Conservation (phyloP, 164 flowering plant genomes). For the Vitis rupestris region DNA sequence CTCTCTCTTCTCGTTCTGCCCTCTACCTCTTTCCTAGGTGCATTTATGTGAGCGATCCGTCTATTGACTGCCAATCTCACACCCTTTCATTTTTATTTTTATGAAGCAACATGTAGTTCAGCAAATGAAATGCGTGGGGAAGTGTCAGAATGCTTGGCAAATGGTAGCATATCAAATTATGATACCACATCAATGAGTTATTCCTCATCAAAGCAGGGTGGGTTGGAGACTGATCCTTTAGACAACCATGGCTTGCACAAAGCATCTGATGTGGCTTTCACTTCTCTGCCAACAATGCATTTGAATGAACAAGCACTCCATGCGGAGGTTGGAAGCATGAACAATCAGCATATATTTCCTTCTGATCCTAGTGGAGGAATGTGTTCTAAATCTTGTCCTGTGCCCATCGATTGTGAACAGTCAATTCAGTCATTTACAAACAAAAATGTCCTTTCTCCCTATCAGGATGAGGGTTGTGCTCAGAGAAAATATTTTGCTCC, state of each 20-base stretch:
- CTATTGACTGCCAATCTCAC: neutral
- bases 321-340: conserved; percentile 13
- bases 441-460: conserved; percentile 11
- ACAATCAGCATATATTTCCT: conserved; percentile 14
- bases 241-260: conserved; percentile 21
- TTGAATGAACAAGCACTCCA: conserved; percentile 23
- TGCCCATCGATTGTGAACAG: conserved; percentile 23
- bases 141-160: conserved; percentile 19
- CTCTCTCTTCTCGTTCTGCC: neutral
- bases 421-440: conserved; percentile 9
- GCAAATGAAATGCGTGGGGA: conserved; percentile 32
- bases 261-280: conserved; percentile 43
- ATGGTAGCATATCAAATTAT: conserved; percentile 20
- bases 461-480: conserved; percentile 20
- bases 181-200: conserved; percentile 6
- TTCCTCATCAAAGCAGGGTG: conserved; percentile 24
- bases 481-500: conserved; percentile 46
- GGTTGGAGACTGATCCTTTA: conserved; percentile 11
- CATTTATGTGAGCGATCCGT: neutral
- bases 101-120: conserved; percentile 24
- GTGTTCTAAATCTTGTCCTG: conserved; percentile 48
- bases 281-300: conserved; percentile 53
- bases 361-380: conserved; percentile 16
- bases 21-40: neutral
- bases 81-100: neutral